Base-by-base conservation (phyloP, 257 asterid species). In the Ehretia macrophylla region DNA sequence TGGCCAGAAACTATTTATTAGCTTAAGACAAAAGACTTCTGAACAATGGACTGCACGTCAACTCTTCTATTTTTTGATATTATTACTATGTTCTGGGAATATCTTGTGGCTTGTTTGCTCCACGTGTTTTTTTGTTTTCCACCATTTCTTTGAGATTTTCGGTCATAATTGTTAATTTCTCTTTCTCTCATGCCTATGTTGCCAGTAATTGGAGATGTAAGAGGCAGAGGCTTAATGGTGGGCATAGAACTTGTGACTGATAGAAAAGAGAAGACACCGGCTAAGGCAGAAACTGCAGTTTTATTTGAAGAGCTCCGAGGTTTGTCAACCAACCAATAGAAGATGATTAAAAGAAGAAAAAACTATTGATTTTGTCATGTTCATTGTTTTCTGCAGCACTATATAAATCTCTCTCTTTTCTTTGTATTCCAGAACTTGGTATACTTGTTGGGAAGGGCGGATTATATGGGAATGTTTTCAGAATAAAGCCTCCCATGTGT, bases 401-500 rank as follows among this genome's bases (percentile, higher is more conserved):
- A 27, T 27, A 27, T 45, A 17, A 11, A 0, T 14, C 5, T 10
- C 3, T 59, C 17, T 8, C 4, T 18, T 59, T 42, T 44, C 14
- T 11, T 58, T 13, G 40, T 45, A 5, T 13, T 72, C 71, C 54
- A 93, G 99, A 92, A 55, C 90, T 89, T 17, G 96, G 99, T 10
- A 72, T 93, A 60, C 69, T 93, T 64, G 97, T 89, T 19, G 97
- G 99, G 42, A 93, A 93, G 82, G 99, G 47, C 8, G 99, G 99
- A 59, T 78, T 88, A 27, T 86, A 83, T 20, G 99, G 99, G 48
- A 93, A 89, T 56, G 97, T 93, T 44, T 93, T 93, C 85, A 89
- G 99, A 76, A 79, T 93, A 77, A 93, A 93, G 69, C 99, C 99
- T 55, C 99, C 99, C 0, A 86, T 89, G 99, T 93, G 97, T 61